Percentiles rank a stretch among this genome's conserved stretches.
These are phyloP conservation scores for Ampelomyces quisqualis DNA, from an alignment of 2,329 filamentous ascomycete genomes.

Conservation along the genomic window DNA sequence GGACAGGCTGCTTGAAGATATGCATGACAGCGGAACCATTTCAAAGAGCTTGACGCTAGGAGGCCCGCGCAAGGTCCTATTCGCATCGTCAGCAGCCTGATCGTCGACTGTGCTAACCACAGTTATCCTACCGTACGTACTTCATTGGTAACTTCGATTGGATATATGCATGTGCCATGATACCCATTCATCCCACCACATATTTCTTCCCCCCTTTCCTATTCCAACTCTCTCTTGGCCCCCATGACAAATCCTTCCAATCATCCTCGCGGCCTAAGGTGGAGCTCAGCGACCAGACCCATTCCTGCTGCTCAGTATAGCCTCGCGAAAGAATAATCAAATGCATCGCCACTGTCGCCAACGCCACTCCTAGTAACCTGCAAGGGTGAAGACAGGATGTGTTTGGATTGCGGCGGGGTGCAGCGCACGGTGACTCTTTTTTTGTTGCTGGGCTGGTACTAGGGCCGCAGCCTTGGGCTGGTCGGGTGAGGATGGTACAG, in stretches of 20 bases:
- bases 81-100: slow-evolving; percentile 36
- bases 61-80: slow-evolving; percentile 39
- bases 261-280: slow-evolving; percentile 52
- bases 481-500: slow-evolving; percentile 17
- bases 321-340: slow-evolving; percentile 52
- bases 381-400: background rate
- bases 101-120: background rate
- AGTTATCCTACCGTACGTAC: too few species aligned
- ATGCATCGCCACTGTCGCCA: slow-evolving; percentile 30
- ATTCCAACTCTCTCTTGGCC: slow-evolving; percentile 1
- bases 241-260: slow-evolving; percentile 4
- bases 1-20: slow-evolving; percentile 47
- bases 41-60: slow-evolving; percentile 30
- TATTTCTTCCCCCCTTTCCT: background rate
- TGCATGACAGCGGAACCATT: slow-evolving; percentile 31
- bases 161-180: too few species aligned
- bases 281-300: slow-evolving; percentile 54
- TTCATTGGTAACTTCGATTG: too few species aligned
- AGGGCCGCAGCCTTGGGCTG: background rate
- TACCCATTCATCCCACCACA: too few species aligned
- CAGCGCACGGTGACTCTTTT: slow-evolving; percentile 6
- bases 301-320: slow-evolving; percentile 58
- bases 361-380: slow-evolving; percentile 12
- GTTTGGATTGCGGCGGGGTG: slow-evolving; percentile 8
- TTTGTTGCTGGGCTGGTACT: slow-evolving; percentile 7